Base-by-base conservation (phyloP, 495 filamentous ascomycete genomes). In the Margaritispora aquatica region DNA sequence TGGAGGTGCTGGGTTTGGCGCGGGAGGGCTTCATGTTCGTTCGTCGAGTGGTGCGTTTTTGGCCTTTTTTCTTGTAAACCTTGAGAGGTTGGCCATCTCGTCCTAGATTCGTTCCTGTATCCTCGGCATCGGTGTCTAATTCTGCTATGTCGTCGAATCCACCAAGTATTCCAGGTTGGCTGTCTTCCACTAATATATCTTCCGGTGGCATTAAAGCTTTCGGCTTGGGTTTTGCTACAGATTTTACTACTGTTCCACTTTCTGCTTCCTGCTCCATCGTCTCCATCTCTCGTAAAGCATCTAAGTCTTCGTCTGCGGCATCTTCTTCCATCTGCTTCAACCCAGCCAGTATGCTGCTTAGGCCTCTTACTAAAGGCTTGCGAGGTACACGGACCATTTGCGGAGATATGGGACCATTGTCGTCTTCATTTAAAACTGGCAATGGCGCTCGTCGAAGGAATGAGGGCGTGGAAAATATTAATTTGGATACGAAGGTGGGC, bases 61-160 rank as follows among this genome's bases (percentile, higher is more conserved):
- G 85, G 0, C 93, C 93, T 71, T 87, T 90, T 80, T 97, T 97
- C 75, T 96, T 96, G 75, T 85, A 96, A 1, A 81, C 71, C 51
- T 80, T 83, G 20, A 81, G 65, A 0, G 81, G 78, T 11, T 77
- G 73, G 1, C 81, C 81, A 46, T 78, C 74, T 2, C 76, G 60
- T 26, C 60, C 63, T 51, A 54, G 55, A 21, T 60, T 51, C 1
- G 17, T 17, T 13, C 60, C 61, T 21, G 79, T 76, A 13, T 78
- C 74, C 1, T 76, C 75, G 17, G 17, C 3, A 3, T 44, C 38
- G 52, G 73, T 76, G 54, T 81, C 80, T 50, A 82, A 80, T 24
- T 70, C 56, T 15, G 59, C 69, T 57, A 80, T 75, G 26, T 79
- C 78, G 26, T 83, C 83, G 60, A 88, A 88, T 0, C 84, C 87